These are phyloP conservation scores for Cyclanthera cordifolia DNA, from an alignment of 306 rosid genomes.

Conservation along the genomic window DNA sequence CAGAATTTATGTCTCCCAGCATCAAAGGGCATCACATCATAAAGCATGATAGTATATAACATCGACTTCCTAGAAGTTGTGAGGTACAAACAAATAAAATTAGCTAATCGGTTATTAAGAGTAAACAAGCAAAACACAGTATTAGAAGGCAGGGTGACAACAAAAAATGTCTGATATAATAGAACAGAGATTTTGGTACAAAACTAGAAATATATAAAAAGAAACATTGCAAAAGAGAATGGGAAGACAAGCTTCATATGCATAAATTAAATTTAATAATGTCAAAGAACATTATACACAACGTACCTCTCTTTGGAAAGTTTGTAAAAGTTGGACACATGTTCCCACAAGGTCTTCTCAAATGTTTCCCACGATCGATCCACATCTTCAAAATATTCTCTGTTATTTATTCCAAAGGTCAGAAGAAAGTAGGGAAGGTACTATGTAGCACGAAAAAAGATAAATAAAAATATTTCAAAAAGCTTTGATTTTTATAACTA, in stretches of 20 bases:
- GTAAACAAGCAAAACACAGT: background rate
- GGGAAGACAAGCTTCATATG: no score
- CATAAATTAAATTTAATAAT: background rate
- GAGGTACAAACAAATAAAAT: background rate
- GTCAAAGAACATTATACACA: background rate
- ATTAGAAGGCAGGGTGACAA: background rate
- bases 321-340: constrained; percentile 69
- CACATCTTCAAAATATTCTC: constrained; percentile 93
- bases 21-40: background rate
- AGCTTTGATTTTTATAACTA: background rate
- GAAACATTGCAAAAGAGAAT: background rate
- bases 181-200: background rate
- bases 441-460: background rate
- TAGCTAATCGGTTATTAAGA: background rate
- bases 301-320: constrained; percentile 84
- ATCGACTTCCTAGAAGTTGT: background rate
- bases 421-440: background rate
- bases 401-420: constrained; percentile 16
- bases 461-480: background rate
- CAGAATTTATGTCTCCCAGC: background rate
- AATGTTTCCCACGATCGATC: constrained; percentile 91
- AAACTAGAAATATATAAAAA: background rate
- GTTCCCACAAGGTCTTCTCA: constrained; percentile 90
- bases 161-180: background rate
- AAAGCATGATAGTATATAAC: background rate